Evolutionary conservation across 441 rosid species (phyloP).

Genomic region (Brassica balearica): DNA sequence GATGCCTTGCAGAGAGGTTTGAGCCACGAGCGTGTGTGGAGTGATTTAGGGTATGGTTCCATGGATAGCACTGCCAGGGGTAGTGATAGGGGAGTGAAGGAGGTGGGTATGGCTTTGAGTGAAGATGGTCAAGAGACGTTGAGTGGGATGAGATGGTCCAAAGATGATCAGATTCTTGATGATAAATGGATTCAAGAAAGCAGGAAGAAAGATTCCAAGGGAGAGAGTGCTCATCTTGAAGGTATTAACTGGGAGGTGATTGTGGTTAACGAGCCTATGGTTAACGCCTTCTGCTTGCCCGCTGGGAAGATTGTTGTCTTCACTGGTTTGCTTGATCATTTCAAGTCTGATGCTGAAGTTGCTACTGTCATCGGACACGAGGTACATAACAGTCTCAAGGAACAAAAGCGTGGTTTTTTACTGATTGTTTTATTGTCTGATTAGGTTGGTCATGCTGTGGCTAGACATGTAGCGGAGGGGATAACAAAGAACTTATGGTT

Average conservation of each 20-base stretch:
- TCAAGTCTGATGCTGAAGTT: slow-evolving; percentile 82
- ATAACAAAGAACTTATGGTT: slow-evolving; percentile 85
- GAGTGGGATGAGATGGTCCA: slow-evolving; percentile 54
- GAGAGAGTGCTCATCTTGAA: slow-evolving; percentile 71
- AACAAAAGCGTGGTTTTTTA: no score
- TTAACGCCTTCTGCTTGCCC: slow-evolving; percentile 86
- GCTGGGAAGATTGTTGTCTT: slow-evolving; percentile 93
- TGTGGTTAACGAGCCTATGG: slow-evolving; percentile 79
- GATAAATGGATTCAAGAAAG: slow-evolving; percentile 80
- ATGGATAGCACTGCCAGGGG: slow-evolving; percentile 43
- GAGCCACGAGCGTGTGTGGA: slow-evolving; percentile 70
- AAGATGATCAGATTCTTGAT: slow-evolving; percentile 85
- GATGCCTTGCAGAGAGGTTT: slow-evolving; percentile 86
- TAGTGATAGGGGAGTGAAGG: slow-evolving; percentile 49
- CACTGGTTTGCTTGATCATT: slow-evolving; percentile 82
- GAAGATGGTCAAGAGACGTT: slow-evolving; percentile 43
- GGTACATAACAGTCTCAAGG: slow-evolving; percentile 48
- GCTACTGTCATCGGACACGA: slow-evolving; percentile 91
- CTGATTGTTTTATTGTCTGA: slow-evolving; percentile 29
- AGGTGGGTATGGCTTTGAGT: slow-evolving; percentile 53
- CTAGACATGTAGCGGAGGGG: slow-evolving; percentile 80
- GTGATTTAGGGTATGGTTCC: slow-evolving; percentile 73
- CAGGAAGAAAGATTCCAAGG: slow-evolving; percentile 64
- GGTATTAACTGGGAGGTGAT: slow-evolving; percentile 92
- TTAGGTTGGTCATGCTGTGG: slow-evolving; percentile 94